Evolutionary conservation across 2,329 filamentous ascomycete species (phyloP).

Genomic region (Colletotrichum liriopes): DNA sequence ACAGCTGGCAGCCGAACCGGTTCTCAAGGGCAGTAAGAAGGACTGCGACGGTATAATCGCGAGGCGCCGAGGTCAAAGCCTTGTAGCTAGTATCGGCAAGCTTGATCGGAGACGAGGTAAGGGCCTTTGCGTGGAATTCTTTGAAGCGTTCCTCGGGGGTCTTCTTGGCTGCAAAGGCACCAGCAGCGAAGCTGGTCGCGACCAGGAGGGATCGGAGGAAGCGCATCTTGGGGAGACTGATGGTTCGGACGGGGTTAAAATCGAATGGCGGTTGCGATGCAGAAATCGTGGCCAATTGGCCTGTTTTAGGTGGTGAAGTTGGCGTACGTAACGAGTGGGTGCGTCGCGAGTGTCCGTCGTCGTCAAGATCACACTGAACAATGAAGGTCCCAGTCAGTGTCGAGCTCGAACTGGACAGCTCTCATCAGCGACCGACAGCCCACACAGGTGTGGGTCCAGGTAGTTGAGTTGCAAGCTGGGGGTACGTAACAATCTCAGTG

Average conservation of each 20-base stretch:
- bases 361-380: conserved; percentile 7
- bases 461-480: not conserved
- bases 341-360: conserved; percentile 14
- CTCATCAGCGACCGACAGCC: conserved; percentile 33
- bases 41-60: conserved; percentile 87
- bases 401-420: conserved; percentile 40
- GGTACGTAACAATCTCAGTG: not conserved
- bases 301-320: conserved; percentile 38
- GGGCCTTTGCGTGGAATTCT: conserved; percentile 78
- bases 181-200: conserved; percentile 73
- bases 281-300: conserved; percentile 32
- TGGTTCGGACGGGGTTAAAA: not conserved
- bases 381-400: not conserved
- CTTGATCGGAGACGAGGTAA: conserved; percentile 78
- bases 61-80: conserved; percentile 81
- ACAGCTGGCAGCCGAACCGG: conserved; percentile 88
- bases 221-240: conserved; percentile 72
- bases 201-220: conserved; percentile 75
- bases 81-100: conserved; percentile 84
- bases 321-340: conserved; percentile 23
- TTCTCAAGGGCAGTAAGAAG: conserved; percentile 89
- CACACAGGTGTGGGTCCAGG: conserved; percentile 22
- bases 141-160: conserved; percentile 76
- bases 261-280: conserved; percentile 45
- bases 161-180: conserved; percentile 76